Conservation (phyloP, 768 basidiomycete genomes). For the Lanmaoa rubissima region DNA sequence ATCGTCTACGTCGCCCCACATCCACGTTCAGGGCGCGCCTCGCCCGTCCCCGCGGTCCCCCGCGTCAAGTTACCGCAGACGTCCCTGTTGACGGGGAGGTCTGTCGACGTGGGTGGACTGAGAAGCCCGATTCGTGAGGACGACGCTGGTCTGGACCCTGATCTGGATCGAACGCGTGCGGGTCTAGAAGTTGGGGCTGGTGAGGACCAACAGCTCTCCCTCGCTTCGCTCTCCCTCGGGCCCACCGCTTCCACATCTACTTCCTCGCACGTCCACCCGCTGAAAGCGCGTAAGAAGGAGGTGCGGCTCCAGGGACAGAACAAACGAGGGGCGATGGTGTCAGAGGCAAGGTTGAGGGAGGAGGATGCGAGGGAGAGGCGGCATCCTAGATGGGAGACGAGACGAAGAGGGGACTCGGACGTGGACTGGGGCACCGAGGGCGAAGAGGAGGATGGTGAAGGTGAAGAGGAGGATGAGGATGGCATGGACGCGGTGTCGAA, state of each 20-base stretch:
- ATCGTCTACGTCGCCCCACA: conserved; percentile 81
- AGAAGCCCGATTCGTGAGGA: conserved; percentile 12
- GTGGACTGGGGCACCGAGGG: conserved; percentile 60
- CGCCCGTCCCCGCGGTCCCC: conserved; percentile 15
- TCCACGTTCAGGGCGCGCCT: conserved; percentile 41
- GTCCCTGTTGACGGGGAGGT: conserved; percentile 27
- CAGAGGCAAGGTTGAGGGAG: conserved; percentile 49
- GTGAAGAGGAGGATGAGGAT: conserved; percentile 25
- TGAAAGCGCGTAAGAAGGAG: conserved; percentile 25
- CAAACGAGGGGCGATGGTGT: conserved; percentile 43
- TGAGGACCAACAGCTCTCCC: conserved; percentile 16
- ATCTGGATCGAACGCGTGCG: too few relatives aligned
- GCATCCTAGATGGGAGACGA: conserved; percentile 45
- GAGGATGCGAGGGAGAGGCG: conserved; percentile 28
- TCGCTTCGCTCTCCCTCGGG: conserved; percentile 29
- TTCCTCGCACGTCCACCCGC: background rate
- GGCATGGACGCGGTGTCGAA: conserved; percentile 31
- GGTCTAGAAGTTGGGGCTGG: background rate
- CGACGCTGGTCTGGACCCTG: background rate
- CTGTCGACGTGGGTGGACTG: background rate
- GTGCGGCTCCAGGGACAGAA: conserved; percentile 1
- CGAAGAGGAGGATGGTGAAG: conserved; percentile 32
- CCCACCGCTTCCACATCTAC: conserved; percentile 2
- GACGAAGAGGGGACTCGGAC: conserved; percentile 64
- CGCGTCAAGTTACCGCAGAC: conserved; percentile 18